phyloP scores from a whole-genome alignment of 805 yeast species.

The Komagataella kurtzmanii region DNA sequence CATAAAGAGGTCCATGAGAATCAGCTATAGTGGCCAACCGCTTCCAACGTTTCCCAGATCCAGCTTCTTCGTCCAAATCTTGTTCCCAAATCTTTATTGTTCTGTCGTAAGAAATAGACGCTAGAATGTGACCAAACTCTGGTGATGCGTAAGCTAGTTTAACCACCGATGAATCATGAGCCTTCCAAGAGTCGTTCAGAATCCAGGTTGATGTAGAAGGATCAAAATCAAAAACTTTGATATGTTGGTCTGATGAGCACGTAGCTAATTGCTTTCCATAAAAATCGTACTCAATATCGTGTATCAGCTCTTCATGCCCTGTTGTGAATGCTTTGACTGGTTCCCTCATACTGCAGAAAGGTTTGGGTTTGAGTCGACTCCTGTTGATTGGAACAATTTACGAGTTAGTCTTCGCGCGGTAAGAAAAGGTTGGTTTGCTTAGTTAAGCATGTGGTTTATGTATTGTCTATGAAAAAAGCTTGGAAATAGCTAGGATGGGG shows the following conservation, averaged over 20 bases:
- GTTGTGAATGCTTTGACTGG: constrained; percentile 63
- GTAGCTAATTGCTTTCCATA: constrained; percentile 91
- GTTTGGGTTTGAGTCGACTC: background rate
- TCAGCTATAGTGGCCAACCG: constrained; percentile 69
- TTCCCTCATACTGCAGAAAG: constrained; percentile 11
- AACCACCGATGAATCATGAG: constrained; percentile 83
- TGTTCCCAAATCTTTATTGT: constrained; percentile 90
- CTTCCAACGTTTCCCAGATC: constrained; percentile 78
- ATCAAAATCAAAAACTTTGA: constrained; percentile 76
- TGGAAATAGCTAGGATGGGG: constrained; percentile 1
- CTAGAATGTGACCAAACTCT: constrained; percentile 77
- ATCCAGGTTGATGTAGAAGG: constrained; percentile 63
- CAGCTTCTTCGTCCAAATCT: constrained; percentile 58
- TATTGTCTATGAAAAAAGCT: background rate
- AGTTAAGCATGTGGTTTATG: background rate
- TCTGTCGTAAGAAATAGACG: constrained; percentile 83
- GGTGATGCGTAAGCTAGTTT: constrained; percentile 90
- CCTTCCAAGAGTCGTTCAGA: constrained; percentile 83
- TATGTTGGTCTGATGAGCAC: constrained; percentile 88
- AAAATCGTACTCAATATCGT: constrained; percentile 84
- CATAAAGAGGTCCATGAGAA: constrained; percentile 79
- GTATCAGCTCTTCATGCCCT: constrained; percentile 87
- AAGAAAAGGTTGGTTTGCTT: background rate
- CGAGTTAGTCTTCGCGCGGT: background rate
- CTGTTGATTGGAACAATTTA: background rate